Percentiles rank a stretch among this genome's conserved stretches.
phyloP scores from a whole-genome alignment of 345 rosid genomes.

The Aethionema arabicum region DNA sequence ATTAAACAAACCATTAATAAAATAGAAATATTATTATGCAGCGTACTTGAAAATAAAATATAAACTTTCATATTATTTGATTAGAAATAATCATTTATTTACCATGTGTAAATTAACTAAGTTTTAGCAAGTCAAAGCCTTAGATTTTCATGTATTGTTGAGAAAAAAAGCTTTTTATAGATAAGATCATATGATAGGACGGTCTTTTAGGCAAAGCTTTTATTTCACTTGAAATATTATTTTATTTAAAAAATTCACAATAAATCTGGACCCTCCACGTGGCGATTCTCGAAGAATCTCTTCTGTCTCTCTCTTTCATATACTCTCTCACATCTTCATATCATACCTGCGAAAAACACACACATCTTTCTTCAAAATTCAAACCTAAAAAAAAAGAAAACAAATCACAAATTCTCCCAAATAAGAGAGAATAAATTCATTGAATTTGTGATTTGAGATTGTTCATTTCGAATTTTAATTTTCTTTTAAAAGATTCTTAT shows the following conservation, averaged over 20 bases:
- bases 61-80: no score
- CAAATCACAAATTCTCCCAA: background rate
- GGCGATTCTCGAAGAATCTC: constrained; percentile 21
- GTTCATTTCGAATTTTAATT: background rate
- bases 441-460: background rate
- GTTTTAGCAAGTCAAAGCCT: no score
- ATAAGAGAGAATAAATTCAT: background rate
- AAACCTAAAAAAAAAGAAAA: background rate
- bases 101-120: no score
- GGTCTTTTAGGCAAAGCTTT: constrained; percentile 4
- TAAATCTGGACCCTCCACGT: constrained; percentile 12
- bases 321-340: constrained; percentile 6
- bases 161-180: constrained; percentile 9
- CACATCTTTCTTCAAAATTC: constrained; percentile 14
- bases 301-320: constrained; percentile 2
- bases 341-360: constrained; percentile 14
- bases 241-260: background rate
- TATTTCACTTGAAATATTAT: background rate
- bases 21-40: no score
- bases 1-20: no score
- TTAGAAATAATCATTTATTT: no score
- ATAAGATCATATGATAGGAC: constrained; percentile 22
- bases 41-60: no score
- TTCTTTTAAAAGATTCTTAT: background rate
- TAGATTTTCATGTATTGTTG: background rate